phyloP scores from a whole-genome alignment of 1,284 basidiomycete species.

The Naganishia sp. region DNA sequence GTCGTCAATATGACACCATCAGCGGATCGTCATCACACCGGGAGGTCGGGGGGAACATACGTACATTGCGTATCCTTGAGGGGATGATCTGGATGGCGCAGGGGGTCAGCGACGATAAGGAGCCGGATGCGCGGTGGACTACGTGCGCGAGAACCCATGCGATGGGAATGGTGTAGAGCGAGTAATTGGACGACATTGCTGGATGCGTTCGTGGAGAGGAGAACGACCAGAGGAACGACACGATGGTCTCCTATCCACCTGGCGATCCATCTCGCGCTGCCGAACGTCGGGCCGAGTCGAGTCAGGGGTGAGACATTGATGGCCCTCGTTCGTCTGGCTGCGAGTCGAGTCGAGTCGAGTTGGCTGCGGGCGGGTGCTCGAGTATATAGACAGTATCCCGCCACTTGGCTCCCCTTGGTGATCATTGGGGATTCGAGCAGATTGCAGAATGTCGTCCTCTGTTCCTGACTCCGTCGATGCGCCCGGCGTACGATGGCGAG shows the following conservation, averaged over 20 bases:
- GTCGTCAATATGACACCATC: not conserved
- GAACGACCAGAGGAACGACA: not conserved
- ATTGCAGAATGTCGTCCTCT: not conserved
- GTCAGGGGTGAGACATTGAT: not conserved
- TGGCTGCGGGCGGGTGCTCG: not conserved
- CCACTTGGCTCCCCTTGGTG: not conserved
- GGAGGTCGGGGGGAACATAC: not conserved
- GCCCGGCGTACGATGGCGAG: not conserved
- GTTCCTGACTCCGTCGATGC: not conserved
- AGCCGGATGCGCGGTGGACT: not conserved
- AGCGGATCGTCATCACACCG: not conserved
- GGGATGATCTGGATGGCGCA: not conserved
- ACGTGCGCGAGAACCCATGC: conserved; percentile 15
- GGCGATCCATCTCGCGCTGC: too few relatives aligned
- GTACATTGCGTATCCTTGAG: conserved; percentile 17
- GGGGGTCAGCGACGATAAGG: not conserved
- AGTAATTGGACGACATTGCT: conserved; percentile 15
- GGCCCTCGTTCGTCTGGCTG: not conserved
- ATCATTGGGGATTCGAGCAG: not conserved
- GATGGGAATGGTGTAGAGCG: conserved; percentile 15
- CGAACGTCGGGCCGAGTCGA: not conserved
- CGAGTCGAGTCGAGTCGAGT: not conserved
- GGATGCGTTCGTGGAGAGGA: not conserved
- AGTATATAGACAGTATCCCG: not conserved
- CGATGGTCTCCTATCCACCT: too few relatives aligned